These are phyloP conservation scores for Vaccinium myrtillus DNA, from an alignment of 148 eudicot species.

Conservation along the genomic window DNA sequence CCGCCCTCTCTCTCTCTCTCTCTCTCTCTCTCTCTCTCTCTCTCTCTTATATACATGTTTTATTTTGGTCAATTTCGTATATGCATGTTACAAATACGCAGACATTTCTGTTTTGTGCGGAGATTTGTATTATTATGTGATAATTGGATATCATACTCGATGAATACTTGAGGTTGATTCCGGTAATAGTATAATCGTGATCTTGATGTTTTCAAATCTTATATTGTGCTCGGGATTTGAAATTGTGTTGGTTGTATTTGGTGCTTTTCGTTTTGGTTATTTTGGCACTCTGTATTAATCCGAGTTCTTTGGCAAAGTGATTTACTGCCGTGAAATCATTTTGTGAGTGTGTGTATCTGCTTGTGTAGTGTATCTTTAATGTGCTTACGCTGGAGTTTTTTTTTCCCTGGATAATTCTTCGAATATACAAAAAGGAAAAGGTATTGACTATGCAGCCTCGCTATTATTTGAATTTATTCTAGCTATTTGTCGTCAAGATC, in stretches of 20 bases:
- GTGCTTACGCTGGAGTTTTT: not conserved
- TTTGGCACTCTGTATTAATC: not conserved
- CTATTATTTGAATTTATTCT: not conserved
- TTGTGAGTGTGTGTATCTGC: not conserved
- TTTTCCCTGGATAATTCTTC: not conserved
- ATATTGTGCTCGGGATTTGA: not conserved
- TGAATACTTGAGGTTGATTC: too few species aligned
- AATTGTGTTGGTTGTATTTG: not conserved
- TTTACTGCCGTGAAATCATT: not conserved
- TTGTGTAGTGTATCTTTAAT: not conserved
- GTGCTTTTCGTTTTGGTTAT: not conserved
- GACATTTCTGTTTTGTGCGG: not conserved
- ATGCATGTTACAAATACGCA: too few species aligned
- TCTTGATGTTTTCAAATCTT: not conserved
- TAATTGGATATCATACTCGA: too few species aligned
- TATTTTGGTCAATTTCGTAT: not conserved
- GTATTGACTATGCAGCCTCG: not conserved
- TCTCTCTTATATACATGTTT: not conserved
- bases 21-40: not conserved
- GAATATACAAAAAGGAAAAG: not conserved
- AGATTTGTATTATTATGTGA: too few species aligned
- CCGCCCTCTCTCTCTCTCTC: not conserved
- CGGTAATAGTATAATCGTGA: too few species aligned
- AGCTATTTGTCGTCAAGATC: not conserved
- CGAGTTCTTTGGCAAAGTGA: not conserved